Conservation (phyloP, 2,329 filamentous ascomycete genomes). For the Sphaerostilbella broomeana region DNA sequence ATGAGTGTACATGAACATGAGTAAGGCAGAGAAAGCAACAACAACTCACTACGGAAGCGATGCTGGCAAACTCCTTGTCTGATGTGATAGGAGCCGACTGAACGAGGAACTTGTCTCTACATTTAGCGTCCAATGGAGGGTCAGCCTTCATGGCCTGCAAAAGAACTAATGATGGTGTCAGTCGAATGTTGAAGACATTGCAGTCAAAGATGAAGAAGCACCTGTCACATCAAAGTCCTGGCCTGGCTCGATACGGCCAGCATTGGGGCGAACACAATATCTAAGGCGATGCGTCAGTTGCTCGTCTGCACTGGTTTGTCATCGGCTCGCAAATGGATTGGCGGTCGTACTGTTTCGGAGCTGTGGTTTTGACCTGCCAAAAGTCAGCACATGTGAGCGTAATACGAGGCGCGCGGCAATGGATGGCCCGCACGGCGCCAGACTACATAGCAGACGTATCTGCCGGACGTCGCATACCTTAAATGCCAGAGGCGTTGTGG, state of each 20-base stretch:
- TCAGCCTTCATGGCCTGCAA: conserved; percentile 98
- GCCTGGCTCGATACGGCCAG: conserved; percentile 87
- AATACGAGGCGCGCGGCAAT: too few relatives aligned
- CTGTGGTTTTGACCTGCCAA: conserved; percentile 90
- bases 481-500: conserved; percentile 57
- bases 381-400: conserved; percentile 14
- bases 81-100: conserved; percentile 80
- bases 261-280: conserved; percentile 97
- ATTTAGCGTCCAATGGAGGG: conserved; percentile 77
- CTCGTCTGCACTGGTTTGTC: conserved; percentile 17
- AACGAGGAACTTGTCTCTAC: conserved; percentile 95
- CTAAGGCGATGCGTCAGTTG: conserved; percentile 43
- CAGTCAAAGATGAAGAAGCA: conserved; percentile 39
- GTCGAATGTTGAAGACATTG: conserved; percentile 13
- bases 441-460: too few relatives aligned
- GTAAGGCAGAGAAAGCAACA: neutral
- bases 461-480: conserved; percentile 45
- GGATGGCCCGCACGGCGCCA: too few relatives aligned
- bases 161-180: conserved; percentile 56
- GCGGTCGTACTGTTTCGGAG: conserved; percentile 83
- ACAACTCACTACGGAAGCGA: conserved; percentile 67
- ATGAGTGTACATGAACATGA: neutral
- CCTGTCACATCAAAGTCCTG: conserved; percentile 88
- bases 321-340: conserved; percentile 7
- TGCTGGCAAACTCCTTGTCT: conserved; percentile 77